These are phyloP conservation scores for Przewalskia tangutica DNA, from an alignment of 257 asterid genomes.

Conservation along the genomic window DNA sequence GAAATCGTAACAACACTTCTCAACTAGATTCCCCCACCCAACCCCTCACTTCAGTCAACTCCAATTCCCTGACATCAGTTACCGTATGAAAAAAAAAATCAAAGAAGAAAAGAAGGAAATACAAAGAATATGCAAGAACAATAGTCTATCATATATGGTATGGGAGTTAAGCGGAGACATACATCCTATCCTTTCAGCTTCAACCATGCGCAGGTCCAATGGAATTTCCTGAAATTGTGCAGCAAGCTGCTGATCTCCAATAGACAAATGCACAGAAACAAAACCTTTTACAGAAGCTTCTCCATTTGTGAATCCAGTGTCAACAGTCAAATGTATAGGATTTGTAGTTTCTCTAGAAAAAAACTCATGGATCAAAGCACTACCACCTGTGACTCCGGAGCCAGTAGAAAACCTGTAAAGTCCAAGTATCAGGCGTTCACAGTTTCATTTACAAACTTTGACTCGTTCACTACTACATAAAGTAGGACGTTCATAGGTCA, in stretches of 20 bases:
- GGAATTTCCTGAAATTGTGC: conserved; percentile 94
- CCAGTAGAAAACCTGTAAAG: conserved; percentile 62
- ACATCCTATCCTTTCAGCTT: conserved; percentile 93
- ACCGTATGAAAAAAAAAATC: neutral
- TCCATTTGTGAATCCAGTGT: conserved; percentile 49
- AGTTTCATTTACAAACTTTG: neutral
- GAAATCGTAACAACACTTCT: neutral
- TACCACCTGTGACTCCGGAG: conserved; percentile 43
- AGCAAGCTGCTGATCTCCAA: conserved; percentile 90
- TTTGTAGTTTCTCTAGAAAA: conserved; percentile 46
- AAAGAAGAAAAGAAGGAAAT: neutral
- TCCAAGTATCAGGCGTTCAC: neutral
- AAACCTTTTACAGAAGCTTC: conserved; percentile 51
- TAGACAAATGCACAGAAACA: conserved; percentile 43
- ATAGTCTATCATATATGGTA: neutral
- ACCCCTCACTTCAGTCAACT: neutral
- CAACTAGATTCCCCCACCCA: neutral
- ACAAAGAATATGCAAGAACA: neutral
- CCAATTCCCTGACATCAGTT: neutral
- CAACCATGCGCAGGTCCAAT: conserved; percentile 75
- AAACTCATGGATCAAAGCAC: conserved; percentile 58
- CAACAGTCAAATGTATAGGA: conserved; percentile 67
- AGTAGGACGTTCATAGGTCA: neutral
- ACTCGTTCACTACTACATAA: no score
- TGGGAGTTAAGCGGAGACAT: conserved; percentile 16